A percentile compares a stretch with the other conserved stretches of the same genome.
Evolutionary conservation across 129 eudicot genomes (phyloP).

Genomic region (Flaveria sonorensis): DNA sequence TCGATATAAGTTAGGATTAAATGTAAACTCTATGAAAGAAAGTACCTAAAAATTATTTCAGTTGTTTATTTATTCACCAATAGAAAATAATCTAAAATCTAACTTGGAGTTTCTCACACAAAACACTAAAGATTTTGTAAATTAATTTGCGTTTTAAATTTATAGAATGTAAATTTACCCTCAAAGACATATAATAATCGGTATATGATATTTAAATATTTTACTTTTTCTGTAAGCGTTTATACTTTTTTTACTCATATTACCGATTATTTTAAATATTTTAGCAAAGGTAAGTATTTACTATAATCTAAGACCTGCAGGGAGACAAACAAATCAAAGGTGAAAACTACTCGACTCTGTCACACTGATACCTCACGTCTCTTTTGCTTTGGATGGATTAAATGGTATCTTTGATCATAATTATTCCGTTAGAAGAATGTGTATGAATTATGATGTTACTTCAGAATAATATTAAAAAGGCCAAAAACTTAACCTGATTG

Average conservation of each 20-base stretch:
- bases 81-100: no score
- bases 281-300: slow-evolving; percentile 6
- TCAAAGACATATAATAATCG: background rate
- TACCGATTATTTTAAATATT: background rate
- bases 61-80: no score
- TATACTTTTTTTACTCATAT: background rate
- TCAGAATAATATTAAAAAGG: background rate
- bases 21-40: background rate
- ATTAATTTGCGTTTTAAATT: no score
- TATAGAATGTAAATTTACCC: background rate
- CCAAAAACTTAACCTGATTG: background rate
- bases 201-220: background rate
- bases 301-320: background rate
- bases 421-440: background rate
- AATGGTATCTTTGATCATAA: slow-evolving; percentile 3
- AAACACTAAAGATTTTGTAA: no score
- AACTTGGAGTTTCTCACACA: no score
- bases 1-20: no score
- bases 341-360: slow-evolving; percentile 40
- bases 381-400: slow-evolving; percentile 1
- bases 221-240: background rate
- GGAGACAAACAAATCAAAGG: slow-evolving; percentile 27
- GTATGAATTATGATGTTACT: background rate
- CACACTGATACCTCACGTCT: background rate
- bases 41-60: background rate